A percentile compares a stretch with the other conserved stretches of the same genome.
Evolutionary conservation across 306 rosid species (phyloP).

Genomic region (Fagus sylvatica): DNA sequence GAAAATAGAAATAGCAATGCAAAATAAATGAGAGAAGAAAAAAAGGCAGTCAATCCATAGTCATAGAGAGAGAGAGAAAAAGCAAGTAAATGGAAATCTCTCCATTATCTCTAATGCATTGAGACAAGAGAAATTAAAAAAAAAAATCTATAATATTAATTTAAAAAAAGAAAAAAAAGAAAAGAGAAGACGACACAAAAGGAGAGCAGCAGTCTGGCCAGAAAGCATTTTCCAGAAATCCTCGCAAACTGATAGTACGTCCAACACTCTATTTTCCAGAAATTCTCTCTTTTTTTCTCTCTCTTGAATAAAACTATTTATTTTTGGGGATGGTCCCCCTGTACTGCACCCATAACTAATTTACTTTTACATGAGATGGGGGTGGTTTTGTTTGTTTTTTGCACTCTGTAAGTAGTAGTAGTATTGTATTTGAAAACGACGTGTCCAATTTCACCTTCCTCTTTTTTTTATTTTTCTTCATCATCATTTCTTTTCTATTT

Average conservation of each 20-base stretch:
- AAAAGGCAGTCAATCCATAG: slow-evolving; percentile 50
- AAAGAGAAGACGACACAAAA: slow-evolving; percentile 36
- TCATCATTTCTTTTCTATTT: neutral
- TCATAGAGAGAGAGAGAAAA: neutral
- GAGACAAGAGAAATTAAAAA: slow-evolving; percentile 22
- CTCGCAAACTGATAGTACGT: slow-evolving; percentile 58
- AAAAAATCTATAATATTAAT: neutral
- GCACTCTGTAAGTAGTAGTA: neutral
- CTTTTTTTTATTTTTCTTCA: neutral
- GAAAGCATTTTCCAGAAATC: slow-evolving; percentile 66
- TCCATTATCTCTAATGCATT: slow-evolving; percentile 18
- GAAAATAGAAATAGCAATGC: slow-evolving; percentile 1
- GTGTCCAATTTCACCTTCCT: slow-evolving; percentile 27
- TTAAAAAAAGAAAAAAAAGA: neutral
- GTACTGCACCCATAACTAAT: neutral
- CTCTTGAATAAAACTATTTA: neutral
- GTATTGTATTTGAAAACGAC: neutral
- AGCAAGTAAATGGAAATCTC: neutral
- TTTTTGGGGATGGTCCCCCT: too few relatives aligned
- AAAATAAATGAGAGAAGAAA: slow-evolving; percentile 21
- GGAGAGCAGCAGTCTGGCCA: slow-evolving; percentile 48
- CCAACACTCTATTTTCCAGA: slow-evolving; percentile 28
- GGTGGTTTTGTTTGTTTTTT: neutral
- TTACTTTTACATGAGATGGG: neutral
- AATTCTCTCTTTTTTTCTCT: slow-evolving; percentile 32